A percentile compares a stretch with the other conserved stretches of the same genome.
Conservation (phyloP, 306 rosid genomes). For the Sphenostylis stenocarpa region DNA sequence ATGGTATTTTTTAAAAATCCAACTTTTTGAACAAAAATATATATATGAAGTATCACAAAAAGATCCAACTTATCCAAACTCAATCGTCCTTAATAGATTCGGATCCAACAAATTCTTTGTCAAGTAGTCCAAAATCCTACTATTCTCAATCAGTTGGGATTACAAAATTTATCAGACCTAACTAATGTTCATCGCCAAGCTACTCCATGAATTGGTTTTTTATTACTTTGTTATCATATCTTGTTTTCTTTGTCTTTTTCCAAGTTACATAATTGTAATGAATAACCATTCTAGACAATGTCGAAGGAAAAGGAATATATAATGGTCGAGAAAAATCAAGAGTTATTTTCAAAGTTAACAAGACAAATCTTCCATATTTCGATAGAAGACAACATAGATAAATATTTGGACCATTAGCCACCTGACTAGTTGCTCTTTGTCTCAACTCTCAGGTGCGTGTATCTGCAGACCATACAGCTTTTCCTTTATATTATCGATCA, state of each 20-base stretch:
- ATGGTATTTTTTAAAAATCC: too few species aligned
- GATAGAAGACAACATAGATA: neutral
- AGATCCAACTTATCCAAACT: too few species aligned
- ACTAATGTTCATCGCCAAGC: too few species aligned
- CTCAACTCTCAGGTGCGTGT: neutral
- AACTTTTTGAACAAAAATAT: too few species aligned
- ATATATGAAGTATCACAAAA: too few species aligned
- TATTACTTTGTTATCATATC: too few species aligned
- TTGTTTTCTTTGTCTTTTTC: neutral
- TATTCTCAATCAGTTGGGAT: too few species aligned
- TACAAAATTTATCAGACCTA: too few species aligned
- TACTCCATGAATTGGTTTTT: too few species aligned
- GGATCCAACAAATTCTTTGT: too few species aligned
- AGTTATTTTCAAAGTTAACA: neutral
- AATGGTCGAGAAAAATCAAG: neutral
- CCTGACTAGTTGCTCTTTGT: neutral
- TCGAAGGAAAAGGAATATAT: constrained; percentile 16
- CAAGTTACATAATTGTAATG: neutral
- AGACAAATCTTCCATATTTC: neutral
- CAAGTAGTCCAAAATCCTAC: too few species aligned
- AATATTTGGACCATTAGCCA: neutral
- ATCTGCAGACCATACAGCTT: neutral
- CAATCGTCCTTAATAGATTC: too few species aligned
- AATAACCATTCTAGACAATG: neutral
- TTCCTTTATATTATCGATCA: neutral